Evolutionary conservation across 176 grass and related monocot species (phyloP), one percentile per base, ranked within the genome.

Genomic region (Melocanna baccifera): DNA sequence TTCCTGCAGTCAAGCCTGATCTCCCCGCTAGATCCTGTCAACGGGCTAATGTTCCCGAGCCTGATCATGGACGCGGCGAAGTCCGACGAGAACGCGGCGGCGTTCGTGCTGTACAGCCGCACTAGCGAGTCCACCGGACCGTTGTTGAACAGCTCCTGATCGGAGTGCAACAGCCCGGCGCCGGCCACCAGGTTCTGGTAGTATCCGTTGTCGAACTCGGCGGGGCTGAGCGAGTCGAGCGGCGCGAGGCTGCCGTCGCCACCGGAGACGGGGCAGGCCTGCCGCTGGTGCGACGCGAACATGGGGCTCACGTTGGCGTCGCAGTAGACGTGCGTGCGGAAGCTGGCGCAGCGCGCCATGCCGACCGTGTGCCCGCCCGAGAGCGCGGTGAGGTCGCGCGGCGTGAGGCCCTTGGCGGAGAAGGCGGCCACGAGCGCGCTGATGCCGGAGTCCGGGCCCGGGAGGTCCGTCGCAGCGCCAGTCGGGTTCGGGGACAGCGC

Each of bases 121-220:
- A 92, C 95, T 5, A 94, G 67, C 10, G 46, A 19, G 56, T 97
- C 92, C 10, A 88, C 67, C 2, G 88, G 36, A 0, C 88, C 90
- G 76, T 91, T 91, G 84, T 88, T 94, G 86, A 92, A 97, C 32
- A 97, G 89, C 78, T 88, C 84, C 88, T 97, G 95, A 73, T 97
- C 95, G 1, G 95, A 97, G 83, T 91, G 95, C 22, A 97, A 79
- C 64, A 97, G 85, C 3, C 88, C 95, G 15, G 76, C 80, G 62
- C 81, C 83, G 51, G 69, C 40, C 26, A 94, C 78, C 12, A 97
- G 83, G 74, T 85, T 84, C 16, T 50, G 87, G 84, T 90, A 97
- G 87, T 87, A 97, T 0, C 82, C 86, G 59, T 94, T 97, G 77
- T 97, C 95, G 82, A 97, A 97, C 56, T 55, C 42, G 69, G 36